Base-by-base conservation (phyloP, 164 flowering plant species). In the Tinospora cordifolia region DNA sequence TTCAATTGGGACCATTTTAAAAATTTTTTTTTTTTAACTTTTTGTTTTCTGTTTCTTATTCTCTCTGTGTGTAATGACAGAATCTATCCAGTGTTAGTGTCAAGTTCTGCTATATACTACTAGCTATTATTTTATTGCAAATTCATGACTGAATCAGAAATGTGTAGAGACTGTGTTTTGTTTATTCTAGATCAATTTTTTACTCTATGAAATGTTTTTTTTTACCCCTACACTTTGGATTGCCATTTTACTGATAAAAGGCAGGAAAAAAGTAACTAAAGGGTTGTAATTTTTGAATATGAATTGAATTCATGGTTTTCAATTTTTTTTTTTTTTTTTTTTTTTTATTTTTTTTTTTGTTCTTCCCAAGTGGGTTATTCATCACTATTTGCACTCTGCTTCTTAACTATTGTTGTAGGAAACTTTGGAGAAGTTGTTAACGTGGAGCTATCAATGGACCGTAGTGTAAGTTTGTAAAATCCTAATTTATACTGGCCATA, bases 371-470 rank as follows among this genome's bases (percentile, higher is more conserved):
- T 44, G 47, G 47, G 24, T 8, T 54, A 21, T 54, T 54, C n/a
- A n/a, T 12, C 17, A 60, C 12, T 36, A 60, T 10, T 60, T 5
- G 5, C 11, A 26, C 17, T 60, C 30, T 10, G 30, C 36, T 36
- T 24, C 36, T 24, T 58, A 36, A 30, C 69, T 67, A 26, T 44
- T 66, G 2, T 70, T 81, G 47, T 74, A 94, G 99, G 98, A 76
- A 87, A 79, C 75, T 94, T 84, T 83, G 99, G 99, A 58, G 98
- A 92, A 82, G 90, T 94, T 74, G 89, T 85, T 19, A 78, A 79
- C 77, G 99, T 90, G 72, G 86, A 85, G 73, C 77, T 94, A 78
- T 83, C 87, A 39, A 86, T 90, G 87, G 97, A 94, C 76, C 88
- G 88, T 39, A 76, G 63, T 69, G 99, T 94, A 78, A 86, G 97